phyloP scores from a whole-genome alignment of 441 rosid species.

The Macaranga tanarius region DNA sequence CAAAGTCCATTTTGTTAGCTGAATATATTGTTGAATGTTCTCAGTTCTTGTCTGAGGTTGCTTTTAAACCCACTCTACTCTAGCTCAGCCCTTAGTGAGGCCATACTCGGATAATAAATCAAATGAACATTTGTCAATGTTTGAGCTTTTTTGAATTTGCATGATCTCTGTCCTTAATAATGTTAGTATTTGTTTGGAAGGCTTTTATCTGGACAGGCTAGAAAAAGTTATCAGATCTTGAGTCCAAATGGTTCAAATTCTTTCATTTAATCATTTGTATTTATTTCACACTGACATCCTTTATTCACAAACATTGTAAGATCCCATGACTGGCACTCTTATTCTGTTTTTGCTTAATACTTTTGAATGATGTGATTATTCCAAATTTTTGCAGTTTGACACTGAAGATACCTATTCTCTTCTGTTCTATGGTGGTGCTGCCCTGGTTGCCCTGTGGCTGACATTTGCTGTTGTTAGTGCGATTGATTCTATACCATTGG shows the following conservation, averaged over 20 bases:
- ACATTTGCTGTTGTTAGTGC: conserved; percentile 60
- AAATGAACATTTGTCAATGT: neutral
- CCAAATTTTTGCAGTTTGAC: conserved; percentile 54
- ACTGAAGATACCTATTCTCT: conserved; percentile 50
- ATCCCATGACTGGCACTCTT: neutral
- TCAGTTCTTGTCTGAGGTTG: no score
- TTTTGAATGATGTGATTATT: conserved; percentile 7
- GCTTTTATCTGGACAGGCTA: neutral
- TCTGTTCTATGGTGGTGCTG: conserved; percentile 58
- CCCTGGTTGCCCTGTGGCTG: conserved; percentile 57
- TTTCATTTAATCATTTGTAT: no score
- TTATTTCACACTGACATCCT: no score
- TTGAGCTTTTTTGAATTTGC: neutral
- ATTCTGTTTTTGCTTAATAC: neutral
- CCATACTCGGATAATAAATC: neutral
- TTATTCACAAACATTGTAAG: neutral
- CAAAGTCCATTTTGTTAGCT: no score
- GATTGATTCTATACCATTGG: conserved; percentile 86
- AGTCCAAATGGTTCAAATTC: neutral
- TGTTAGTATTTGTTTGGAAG: neutral
- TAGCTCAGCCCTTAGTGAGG: no score
- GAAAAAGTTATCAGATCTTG: neutral
- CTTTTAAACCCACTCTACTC: no score
- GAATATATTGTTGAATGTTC: no score
- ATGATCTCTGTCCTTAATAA: neutral